Percentiles rank a stretch among this genome's conserved stretches.
These are phyloP conservation scores for Striga asiatica DNA, from an alignment of 257 asterid genomes.

Conservation along the genomic window DNA sequence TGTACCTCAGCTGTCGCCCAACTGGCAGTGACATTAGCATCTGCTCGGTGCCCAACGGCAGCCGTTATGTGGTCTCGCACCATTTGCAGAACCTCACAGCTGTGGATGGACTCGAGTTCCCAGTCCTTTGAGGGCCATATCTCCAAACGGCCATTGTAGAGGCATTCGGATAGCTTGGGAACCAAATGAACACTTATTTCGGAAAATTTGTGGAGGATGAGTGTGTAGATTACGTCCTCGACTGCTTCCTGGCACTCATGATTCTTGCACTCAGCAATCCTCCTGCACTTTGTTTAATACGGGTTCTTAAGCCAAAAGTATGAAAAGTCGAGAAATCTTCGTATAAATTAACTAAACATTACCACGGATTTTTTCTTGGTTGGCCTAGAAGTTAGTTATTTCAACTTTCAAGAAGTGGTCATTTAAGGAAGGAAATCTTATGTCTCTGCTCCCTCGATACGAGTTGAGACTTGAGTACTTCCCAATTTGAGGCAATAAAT, in stretches of 20 bases:
- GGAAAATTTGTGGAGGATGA: slow-evolving; percentile 39
- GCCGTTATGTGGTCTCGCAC: slow-evolving; percentile 56
- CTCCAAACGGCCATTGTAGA: slow-evolving; percentile 61
- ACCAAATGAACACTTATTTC: slow-evolving; percentile 59
- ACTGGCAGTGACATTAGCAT: slow-evolving; percentile 34
- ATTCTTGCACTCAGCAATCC: slow-evolving; percentile 50
- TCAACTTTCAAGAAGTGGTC: slow-evolving; percentile 22
- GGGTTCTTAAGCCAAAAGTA: slow-evolving; percentile 7
- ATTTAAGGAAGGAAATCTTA: slow-evolving; percentile 17
- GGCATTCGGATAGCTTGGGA: slow-evolving; percentile 66
- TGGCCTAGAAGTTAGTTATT: slow-evolving; percentile 22
- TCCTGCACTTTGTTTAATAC: slow-evolving; percentile 39
- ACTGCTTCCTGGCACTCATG: slow-evolving; percentile 51
- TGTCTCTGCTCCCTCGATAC: slow-evolving; percentile 11
- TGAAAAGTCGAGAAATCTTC: neutral
- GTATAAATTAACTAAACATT: slow-evolving; percentile 20
- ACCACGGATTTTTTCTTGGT: slow-evolving; percentile 20
- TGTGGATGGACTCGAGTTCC: slow-evolving; percentile 81
- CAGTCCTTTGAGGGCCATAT: slow-evolving; percentile 72
- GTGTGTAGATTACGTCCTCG: slow-evolving; percentile 64
- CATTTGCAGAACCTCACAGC: slow-evolving; percentile 54
- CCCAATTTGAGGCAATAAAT: too few relatives aligned
- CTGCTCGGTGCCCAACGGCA: slow-evolving; percentile 38
- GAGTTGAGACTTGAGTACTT: neutral
- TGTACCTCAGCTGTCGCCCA: slow-evolving; percentile 48